Base-by-base conservation (phyloP, 2,329 filamentous ascomycete species). In the Penicillium expansum region DNA sequence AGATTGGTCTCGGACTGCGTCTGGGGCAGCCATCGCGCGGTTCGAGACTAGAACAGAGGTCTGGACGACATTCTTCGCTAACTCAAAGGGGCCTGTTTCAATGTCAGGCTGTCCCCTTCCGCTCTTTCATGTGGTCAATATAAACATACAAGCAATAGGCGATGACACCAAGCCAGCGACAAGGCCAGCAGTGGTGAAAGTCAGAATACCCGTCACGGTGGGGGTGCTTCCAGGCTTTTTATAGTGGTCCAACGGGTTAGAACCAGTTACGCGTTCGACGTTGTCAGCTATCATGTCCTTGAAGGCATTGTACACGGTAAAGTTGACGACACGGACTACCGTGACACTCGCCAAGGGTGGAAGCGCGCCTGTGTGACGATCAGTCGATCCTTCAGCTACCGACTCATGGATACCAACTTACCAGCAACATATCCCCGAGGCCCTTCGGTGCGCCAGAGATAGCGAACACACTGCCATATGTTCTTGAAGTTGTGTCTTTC, bases 41-140 rank as follows among this genome's bases (percentile, higher is more conserved):
- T 77, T 73, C 9, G 76, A 73, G 58, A 80, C 75, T 45, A 80
- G 64, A 33, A 80, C 77, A 1, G 77, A 79, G 9, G 77, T 78
- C 62, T 80, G 77, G 16, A 79, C 76, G 5, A 79, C 77, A 55
- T 80, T 80, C 63, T 80, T 80, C 48, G 77, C 74, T 33, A 79
- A 65, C 67, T 80, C 77, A 51, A 80, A 77, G 1, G 77, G 77
- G 57, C 77, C 77, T 78, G 30, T 43, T 47, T 49, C 4, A 7
- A 22, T 4, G 38, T 62, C 42, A 60, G 56, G 16, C 24, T 55
- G 8, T 18, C 24, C 20, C 1, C 3, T 27, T 24, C 18, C n/a
- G 5, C 18, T 13, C 14, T 16, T 33, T 10, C 35, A 41, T 14
- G 5, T n/a, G 27, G 27, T 16, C n/a, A 13, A 45, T 39, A 24